A percentile compares a stretch with the other conserved stretches of the same genome.
These are phyloP conservation scores for Ballota nigra DNA, from an alignment of 257 asterid genomes.

Conservation along the genomic window DNA sequence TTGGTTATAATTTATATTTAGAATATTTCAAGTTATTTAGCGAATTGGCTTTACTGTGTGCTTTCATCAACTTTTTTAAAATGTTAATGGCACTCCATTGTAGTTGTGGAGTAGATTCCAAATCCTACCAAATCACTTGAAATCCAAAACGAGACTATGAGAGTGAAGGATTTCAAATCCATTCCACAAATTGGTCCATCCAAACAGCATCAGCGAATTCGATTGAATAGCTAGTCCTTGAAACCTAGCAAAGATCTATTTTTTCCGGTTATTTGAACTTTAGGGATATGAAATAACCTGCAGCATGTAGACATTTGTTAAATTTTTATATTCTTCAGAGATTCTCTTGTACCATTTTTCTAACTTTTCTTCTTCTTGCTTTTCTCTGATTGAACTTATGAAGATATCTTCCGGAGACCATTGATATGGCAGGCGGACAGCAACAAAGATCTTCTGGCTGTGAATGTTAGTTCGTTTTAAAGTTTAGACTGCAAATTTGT, in stretches of 20 bases:
- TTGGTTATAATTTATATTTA: not conserved
- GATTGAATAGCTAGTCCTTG: not conserved
- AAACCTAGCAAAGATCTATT: not conserved
- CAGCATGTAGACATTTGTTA: not conserved
- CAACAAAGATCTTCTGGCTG: slow-evolving; percentile 68
- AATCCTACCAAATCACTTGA: not conserved
- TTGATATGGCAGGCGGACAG: slow-evolving; percentile 57
- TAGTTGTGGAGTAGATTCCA: not conserved
- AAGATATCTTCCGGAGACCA: slow-evolving; percentile 36
- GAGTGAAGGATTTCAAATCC: not conserved
- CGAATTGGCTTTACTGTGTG: not conserved
- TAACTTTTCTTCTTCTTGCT: not conserved
- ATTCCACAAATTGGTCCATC: not conserved
- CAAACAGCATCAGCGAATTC: not conserved
- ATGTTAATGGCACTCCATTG: not conserved
- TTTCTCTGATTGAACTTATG: not conserved
- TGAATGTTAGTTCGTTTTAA: slow-evolving; percentile 39
- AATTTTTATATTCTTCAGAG: not conserved
- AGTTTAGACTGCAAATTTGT: not conserved
- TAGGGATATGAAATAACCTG: not conserved
- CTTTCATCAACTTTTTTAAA: not conserved
- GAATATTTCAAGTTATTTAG: slow-evolving; percentile 34
- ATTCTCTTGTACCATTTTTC: not conserved
- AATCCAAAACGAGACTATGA: not conserved
- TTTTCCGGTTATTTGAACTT: not conserved